Evolutionary conservation across 352 stramenopile species (phyloP).

Genomic region (Blastocystis hominis): DNA sequence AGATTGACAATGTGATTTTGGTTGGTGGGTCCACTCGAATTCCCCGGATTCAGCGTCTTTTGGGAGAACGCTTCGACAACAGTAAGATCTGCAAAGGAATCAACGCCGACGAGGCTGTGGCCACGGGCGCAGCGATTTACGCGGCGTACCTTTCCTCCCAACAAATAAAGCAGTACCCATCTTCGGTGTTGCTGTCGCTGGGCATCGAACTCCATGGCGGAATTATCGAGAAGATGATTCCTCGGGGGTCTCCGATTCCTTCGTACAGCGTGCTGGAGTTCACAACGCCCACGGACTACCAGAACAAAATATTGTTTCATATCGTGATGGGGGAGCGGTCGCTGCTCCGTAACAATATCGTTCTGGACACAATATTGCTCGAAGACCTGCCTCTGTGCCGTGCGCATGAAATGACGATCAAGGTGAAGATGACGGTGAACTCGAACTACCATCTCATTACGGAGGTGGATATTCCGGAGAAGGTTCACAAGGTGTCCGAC

Average conservation of each 20-base stretch:
- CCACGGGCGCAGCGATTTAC: constrained; percentile 77
- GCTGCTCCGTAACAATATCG: neutral
- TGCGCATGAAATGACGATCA: neutral
- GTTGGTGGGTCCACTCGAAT: constrained; percentile 94
- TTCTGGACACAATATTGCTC: neutral
- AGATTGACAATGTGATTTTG: constrained; percentile 95
- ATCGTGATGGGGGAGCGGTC: constrained; percentile 27
- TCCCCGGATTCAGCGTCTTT: constrained; percentile 85
- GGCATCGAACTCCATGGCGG: constrained; percentile 21
- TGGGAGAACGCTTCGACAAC: constrained; percentile 89
- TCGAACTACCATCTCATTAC: neutral
- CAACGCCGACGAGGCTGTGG: constrained; percentile 95
- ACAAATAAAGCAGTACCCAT: neutral
- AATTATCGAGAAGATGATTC: constrained; percentile 38
- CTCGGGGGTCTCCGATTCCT: neutral
- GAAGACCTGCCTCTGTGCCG: neutral
- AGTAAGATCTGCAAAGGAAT: constrained; percentile 63
- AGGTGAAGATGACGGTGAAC: neutral
- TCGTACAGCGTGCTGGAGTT: neutral
- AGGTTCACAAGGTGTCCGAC: neutral
- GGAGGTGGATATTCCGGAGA: neutral
- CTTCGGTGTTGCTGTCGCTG: neutral
- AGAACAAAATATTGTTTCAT: neutral
- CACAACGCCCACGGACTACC: constrained; percentile 31
- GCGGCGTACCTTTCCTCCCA: neutral